Percentiles rank a stretch among this genome's conserved stretches.
Evolutionary conservation across 305 asterid genomes (phyloP).

Genomic region (Coffea humblotiana): DNA sequence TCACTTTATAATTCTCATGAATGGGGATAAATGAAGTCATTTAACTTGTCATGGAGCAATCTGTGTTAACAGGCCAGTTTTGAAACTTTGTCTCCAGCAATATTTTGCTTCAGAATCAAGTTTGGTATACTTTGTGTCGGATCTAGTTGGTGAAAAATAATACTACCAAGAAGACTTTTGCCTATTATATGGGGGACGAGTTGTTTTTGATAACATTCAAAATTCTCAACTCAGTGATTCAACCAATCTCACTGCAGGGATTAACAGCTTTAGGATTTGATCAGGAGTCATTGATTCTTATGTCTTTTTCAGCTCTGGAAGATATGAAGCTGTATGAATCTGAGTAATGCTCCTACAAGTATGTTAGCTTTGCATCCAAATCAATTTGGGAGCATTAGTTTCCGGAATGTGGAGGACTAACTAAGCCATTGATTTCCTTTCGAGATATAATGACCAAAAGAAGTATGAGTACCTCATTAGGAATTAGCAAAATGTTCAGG

Average conservation of each 20-base stretch:
- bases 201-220: background rate
- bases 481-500: background rate
- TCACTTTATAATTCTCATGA: background rate
- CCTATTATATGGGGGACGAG: background rate
- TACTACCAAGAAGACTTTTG: background rate
- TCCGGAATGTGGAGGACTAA: background rate
- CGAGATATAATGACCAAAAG: background rate
- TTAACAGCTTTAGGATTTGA: background rate
- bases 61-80: background rate
- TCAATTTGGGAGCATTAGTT: background rate
- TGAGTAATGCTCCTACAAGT: background rate
- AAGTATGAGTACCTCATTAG: background rate
- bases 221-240: background rate
- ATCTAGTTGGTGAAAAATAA: background rate
- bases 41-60: background rate
- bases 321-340: background rate
- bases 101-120: background rate
- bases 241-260: background rate
- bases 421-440: background rate
- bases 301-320: background rate
- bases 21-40: background rate
- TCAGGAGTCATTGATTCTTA: background rate
- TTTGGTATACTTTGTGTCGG: background rate
- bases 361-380: background rate
- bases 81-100: background rate